Evolutionary conservation across 805 yeast genomes (phyloP).

Genomic region (Tetrapisispora phaffii): DNA sequence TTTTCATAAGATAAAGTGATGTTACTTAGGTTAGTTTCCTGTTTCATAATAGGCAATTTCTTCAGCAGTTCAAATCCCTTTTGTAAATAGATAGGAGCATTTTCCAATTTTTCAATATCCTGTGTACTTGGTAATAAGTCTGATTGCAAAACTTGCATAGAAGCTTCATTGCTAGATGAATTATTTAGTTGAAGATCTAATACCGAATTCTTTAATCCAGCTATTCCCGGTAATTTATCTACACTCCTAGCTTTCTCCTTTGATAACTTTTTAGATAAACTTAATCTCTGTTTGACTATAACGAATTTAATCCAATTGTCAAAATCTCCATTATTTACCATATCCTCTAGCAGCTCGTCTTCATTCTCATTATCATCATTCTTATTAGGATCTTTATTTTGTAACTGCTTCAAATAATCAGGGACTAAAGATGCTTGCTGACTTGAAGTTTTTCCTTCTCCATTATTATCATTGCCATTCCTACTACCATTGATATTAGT

Average conservation of each 20-base stretch:
- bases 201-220: constrained; percentile 19
- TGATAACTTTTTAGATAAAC: constrained; percentile 15
- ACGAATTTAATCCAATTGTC: constrained; percentile 32
- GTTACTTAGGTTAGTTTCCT: constrained; percentile 24
- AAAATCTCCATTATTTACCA: constrained; percentile 25
- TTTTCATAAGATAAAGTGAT: constrained; percentile 23
- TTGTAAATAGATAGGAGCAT: constrained; percentile 7
- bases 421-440: constrained; percentile 12
- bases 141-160: constrained; percentile 1
- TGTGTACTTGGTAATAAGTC: constrained; percentile 9
- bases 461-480: neutral
- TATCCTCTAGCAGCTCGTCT: constrained; percentile 20
- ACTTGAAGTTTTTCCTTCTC: neutral
- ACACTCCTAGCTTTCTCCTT: constrained; percentile 15
- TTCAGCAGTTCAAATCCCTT: neutral
- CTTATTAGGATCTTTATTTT: constrained; percentile 7
- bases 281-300: constrained; percentile 25
- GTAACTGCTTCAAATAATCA: constrained; percentile 25
- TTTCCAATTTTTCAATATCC: constrained; percentile 28
- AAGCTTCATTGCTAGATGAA: neutral
- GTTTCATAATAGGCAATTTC: constrained; percentile 31
- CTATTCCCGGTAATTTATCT: constrained; percentile 15
- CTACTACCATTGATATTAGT: neutral
- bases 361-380: constrained; percentile 8
- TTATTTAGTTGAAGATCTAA: constrained; percentile 4